A percentile compares a stretch with the other conserved stretches of the same genome.
Evolutionary conservation across 257 asterid species (phyloP).

Genomic region (Lavandula angustifolia): DNA sequence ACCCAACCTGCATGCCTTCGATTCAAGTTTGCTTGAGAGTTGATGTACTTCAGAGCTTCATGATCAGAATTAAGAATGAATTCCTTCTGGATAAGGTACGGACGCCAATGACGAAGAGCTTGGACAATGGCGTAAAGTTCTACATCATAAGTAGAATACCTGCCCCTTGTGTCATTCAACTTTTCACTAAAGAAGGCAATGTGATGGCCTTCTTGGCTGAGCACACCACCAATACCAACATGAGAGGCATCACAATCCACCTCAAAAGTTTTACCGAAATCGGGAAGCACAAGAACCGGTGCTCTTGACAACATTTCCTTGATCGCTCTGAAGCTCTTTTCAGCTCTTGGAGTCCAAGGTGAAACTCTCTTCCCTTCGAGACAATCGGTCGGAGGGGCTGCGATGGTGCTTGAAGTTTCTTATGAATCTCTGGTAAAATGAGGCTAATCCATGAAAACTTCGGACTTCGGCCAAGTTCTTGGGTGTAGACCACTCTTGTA

Average conservation of each 20-base stretch:
- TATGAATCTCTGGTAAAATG: neutral
- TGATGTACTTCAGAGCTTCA: conserved; percentile 6
- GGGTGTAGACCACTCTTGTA: neutral
- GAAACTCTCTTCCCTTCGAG: neutral
- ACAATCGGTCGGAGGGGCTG: neutral
- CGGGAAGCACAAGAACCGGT: neutral
- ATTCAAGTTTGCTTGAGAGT: neutral
- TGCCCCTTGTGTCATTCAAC: no score
- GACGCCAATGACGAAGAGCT: no score
- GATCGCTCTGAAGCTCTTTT: neutral
- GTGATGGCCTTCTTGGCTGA: neutral
- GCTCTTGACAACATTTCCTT: neutral
- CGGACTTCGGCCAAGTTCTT: neutral
- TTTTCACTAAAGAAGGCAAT: neutral
- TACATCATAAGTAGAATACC: no score
- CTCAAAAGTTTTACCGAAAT: neutral
- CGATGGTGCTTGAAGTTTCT: neutral
- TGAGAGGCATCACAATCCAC: neutral
- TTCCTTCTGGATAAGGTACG: no score
- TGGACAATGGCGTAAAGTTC: no score
- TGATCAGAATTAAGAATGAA: conserved; percentile 13
- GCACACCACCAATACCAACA: neutral
- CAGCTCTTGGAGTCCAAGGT: neutral
- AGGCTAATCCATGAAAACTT: neutral
- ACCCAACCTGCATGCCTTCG: conserved; percentile 14